Base-by-base conservation (phyloP, 805 yeast genomes). In the Wickerhamiella siamensis region DNA sequence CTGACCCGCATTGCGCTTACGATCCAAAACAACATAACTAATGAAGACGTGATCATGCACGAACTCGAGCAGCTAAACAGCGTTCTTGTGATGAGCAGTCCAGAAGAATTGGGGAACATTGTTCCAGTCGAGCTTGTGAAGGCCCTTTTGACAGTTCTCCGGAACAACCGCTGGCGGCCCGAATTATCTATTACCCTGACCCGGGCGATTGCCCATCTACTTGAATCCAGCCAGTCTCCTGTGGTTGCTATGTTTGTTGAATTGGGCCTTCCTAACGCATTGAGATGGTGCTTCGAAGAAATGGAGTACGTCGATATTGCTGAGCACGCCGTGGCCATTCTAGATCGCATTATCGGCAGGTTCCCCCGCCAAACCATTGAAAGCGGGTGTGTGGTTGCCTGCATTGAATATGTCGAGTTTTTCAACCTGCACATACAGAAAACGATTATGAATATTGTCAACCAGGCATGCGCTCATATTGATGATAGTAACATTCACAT, bases 371-470 rank as follows among this genome's bases (percentile, higher is more conserved):
- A 48, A 5, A 52, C 63, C 4, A 50, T 83, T 32, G 57, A 65
- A 17, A 70, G 74, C 42, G 78, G 79, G 31, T 79, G 86, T 6
- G 57, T 87, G 6, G 60, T 66, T 5, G 73, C 82, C 0, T 77
- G 83, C 47, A 59, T 91, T 36, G 74, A 72, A 52, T 83, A 75
- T 53, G 65, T 87, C 46, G 97, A 91, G 56, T 88, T 88, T 54
- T 80, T 88, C 58, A 82, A 95, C 1, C 70, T 77, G 17, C 94
- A 83, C 61, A 82, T 94, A 1, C 97, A 88, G 58, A 65, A 93
- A 42, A 80, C 84, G 48, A 83, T 93, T 14, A 61, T 86, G 29
- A 62, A 67, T 1, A 79, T 82, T 31, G 79, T 80, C 15, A 79
- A 91, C 3, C 78, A 79, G 51, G 66, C 87, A 3, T 75, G 83